A percentile compares a stretch with the other conserved stretches of the same genome.
Conservation (phyloP, 192 early-diverging fungal genomes). For the Rhizoclosmatium sp. region DNA sequence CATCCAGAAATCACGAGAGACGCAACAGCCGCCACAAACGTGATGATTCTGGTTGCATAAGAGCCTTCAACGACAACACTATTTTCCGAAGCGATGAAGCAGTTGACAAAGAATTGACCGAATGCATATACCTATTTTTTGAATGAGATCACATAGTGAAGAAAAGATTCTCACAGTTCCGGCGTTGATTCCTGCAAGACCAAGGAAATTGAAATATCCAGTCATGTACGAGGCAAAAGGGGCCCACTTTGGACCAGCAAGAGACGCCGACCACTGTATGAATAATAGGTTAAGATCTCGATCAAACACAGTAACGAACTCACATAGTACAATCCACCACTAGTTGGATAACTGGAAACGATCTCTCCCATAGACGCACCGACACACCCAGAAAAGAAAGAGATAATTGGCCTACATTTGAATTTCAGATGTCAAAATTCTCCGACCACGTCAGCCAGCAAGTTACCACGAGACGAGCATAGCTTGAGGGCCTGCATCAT, state of each 20-base stretch:
- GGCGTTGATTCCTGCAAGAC: slow-evolving; percentile 17
- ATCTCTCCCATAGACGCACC: slow-evolving; percentile 39
- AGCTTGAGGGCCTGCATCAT: background rate
- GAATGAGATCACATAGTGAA: background rate
- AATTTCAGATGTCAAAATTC: background rate
- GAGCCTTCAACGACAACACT: background rate
- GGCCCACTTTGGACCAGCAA: slow-evolving; percentile 39
- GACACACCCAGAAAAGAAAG: slow-evolving; percentile 25
- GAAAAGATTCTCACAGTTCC: slow-evolving; percentile 26
- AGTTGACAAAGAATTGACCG: slow-evolving; percentile 42
- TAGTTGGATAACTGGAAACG: slow-evolving; percentile 40
- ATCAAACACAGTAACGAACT: slow-evolving; percentile 1
- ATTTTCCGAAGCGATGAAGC: slow-evolving; percentile 15
- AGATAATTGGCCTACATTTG: slow-evolving; percentile 29
- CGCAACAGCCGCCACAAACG: slow-evolving; percentile 16
- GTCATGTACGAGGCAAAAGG: slow-evolving; percentile 38
- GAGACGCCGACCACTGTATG: slow-evolving; percentile 16
- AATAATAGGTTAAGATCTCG: background rate
- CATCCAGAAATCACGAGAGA: slow-evolving; percentile 10
- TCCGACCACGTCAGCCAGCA: slow-evolving; percentile 12
- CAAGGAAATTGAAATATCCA: slow-evolving; percentile 40
- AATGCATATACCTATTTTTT: slow-evolving; percentile 34
- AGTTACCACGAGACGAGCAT: slow-evolving; percentile 17
- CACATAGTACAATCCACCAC: slow-evolving; percentile 39
- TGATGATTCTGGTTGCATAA: slow-evolving; percentile 12